Percentiles rank a stretch among this genome's conserved stretches.
Evolutionary conservation across 2,329 filamentous ascomycete species (phyloP).

Genomic region (Aspergillus aculeatinus): DNA sequence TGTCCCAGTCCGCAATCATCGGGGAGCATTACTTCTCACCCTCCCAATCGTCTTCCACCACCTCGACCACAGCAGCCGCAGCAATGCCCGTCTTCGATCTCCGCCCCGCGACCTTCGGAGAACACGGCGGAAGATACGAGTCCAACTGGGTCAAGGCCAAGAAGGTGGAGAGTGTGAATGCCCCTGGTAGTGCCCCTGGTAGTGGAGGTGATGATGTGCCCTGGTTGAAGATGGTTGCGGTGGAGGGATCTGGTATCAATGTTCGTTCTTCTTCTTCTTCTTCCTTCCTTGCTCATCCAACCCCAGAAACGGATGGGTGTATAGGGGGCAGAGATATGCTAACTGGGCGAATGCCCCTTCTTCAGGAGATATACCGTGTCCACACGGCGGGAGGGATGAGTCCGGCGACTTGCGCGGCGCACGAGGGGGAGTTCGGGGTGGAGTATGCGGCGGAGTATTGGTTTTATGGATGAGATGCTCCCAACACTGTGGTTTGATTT

Average conservation of each 20-base stretch:
- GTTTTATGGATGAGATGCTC: slow-evolving; percentile 37
- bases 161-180: slow-evolving; percentile 29
- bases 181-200: slow-evolving; percentile 26
- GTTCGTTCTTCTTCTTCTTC: slow-evolving; percentile 21
- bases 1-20: slow-evolving; percentile 28
- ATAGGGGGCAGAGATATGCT: no score
- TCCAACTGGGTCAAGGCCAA: slow-evolving; percentile 28
- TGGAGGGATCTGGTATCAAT: slow-evolving; percentile 29
- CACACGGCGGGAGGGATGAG: slow-evolving; percentile 38
- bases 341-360: no score
- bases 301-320: slow-evolving; percentile 9
- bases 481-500: no score
- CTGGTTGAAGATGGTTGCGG: slow-evolving; percentile 35
- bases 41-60: no score
- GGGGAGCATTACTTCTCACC: slow-evolving; percentile 38
- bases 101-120: slow-evolving; percentile 16
- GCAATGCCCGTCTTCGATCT: slow-evolving; percentile 35
- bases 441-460: slow-evolving; percentile 46
- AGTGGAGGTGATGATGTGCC: slow-evolving; percentile 28
- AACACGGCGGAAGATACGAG: neutral
- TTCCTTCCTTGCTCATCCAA: neutral
- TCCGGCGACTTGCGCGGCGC: slow-evolving; percentile 35
- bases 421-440: slow-evolving; percentile 32
- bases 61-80: no score
- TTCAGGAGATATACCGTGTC: slow-evolving; percentile 44